A percentile compares a stretch with the other conserved stretches of the same genome.
These are phyloP conservation scores for Rosa chinensis DNA, from an alignment of 306 rosid genomes.

Conservation along the genomic window DNA sequence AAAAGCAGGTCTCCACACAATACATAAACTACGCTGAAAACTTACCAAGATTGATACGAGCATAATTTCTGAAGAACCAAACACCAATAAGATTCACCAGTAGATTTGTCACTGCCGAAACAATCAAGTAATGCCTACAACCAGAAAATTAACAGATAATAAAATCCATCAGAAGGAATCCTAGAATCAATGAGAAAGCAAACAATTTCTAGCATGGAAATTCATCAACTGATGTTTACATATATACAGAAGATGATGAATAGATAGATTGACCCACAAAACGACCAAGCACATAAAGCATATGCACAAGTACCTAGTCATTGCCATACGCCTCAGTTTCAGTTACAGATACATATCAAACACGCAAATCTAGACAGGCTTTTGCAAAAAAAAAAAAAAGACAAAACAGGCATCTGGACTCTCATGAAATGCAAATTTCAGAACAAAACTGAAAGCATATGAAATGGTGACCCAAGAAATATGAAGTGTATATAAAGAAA, in stretches of 20 bases:
- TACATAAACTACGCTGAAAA: slow-evolving; percentile 22
- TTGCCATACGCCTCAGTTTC: neutral
- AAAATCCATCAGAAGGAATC: slow-evolving; percentile 21
- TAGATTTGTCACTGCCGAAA: slow-evolving; percentile 94
- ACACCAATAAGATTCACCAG: slow-evolving; percentile 95
- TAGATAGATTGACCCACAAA: neutral
- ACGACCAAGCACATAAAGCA: neutral
- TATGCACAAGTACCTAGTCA: neutral
- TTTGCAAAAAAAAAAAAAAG: neutral
- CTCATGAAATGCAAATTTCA: neutral
- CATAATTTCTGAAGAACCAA: slow-evolving; percentile 98
- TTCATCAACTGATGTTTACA: neutral
- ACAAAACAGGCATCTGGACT: neutral
- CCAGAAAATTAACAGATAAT: slow-evolving; percentile 34
- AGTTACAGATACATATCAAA: neutral
- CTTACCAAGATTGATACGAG: slow-evolving; percentile 89
- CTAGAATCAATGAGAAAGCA: slow-evolving; percentile 7
- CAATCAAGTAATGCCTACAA: slow-evolving; percentile 91
- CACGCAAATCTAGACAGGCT: neutral
- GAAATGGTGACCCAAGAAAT: neutral
- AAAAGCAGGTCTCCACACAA: neutral
- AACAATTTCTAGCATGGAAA: neutral
- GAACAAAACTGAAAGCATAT: neutral
- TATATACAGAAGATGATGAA: neutral
- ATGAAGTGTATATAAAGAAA: neutral